A percentile compares a stretch with the other conserved stretches of the same genome.
Conservation (phyloP, 257 asterid genomes). For the Vinca minor region DNA sequence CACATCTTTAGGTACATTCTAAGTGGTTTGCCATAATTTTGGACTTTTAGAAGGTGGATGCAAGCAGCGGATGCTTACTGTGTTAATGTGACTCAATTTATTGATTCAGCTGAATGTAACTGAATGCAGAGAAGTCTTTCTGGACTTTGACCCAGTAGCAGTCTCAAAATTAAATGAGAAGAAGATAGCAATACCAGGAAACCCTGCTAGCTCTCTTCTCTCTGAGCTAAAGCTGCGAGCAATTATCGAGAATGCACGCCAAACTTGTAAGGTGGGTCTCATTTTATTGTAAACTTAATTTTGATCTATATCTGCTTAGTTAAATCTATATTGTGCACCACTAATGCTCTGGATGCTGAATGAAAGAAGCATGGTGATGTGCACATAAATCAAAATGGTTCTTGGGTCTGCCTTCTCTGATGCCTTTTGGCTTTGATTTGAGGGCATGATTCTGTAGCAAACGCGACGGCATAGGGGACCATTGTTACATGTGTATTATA, state of each 20-base stretch:
- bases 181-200: conserved; percentile 62
- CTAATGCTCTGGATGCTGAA: too few species aligned
- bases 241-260: conserved; percentile 89
- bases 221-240: conserved; percentile 80
- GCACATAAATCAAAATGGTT: too few species aligned
- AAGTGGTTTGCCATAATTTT: conserved; percentile 8
- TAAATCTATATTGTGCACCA: too few species aligned
- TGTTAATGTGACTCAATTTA: conserved; percentile 9
- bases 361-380: too few species aligned
- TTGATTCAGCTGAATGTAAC: conserved; percentile 23
- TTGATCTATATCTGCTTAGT: too few species aligned
- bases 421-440: too few species aligned
- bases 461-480: too few species aligned
- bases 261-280: conserved; percentile 54
- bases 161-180: conserved; percentile 87
- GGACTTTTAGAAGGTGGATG: conserved; percentile 17
- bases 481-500: too few species aligned
- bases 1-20: conserved; percentile 52
- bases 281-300: not conserved
- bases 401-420: too few species aligned
- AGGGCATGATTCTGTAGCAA: too few species aligned
- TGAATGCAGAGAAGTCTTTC: conserved; percentile 79
- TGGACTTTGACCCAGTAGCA: conserved; percentile 69
- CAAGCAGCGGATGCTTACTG: not conserved
- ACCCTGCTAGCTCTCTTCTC: conserved; percentile 70